phyloP scores from a whole-genome alignment of 768 basidiomycete genomes.

The Tulasnella sp. region DNA sequence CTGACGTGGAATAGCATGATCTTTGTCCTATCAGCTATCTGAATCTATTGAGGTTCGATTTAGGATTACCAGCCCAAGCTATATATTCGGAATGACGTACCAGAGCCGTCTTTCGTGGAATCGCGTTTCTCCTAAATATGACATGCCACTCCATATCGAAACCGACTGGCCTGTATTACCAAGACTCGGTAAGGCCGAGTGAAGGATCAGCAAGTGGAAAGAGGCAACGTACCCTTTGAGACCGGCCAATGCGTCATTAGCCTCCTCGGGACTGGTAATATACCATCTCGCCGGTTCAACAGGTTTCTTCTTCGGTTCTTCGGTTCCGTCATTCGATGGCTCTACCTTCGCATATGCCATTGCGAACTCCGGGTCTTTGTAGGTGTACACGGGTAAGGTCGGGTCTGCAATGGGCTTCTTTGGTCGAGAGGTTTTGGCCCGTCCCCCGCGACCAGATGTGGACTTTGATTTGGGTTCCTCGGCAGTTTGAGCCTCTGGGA shows the following conservation, averaged over 20 bases:
- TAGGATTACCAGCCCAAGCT: neutral
- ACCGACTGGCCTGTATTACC: constrained; percentile 14
- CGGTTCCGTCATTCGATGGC: neutral
- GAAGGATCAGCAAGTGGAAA: neutral
- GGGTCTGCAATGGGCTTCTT: neutral
- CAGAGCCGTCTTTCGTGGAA: constrained; percentile 20
- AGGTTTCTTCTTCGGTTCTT: neutral
- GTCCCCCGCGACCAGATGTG: neutral
- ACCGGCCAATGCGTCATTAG: constrained; percentile 2
- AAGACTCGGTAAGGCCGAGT: neutral
- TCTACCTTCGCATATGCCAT: neutral
- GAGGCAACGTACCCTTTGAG: neutral
- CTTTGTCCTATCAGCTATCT: constrained; percentile 50
- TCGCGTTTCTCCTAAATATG: neutral
- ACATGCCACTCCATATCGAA: constrained; percentile 33
- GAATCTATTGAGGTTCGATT: constrained; percentile 42
- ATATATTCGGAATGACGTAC: neutral
- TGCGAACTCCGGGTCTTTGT: constrained; percentile 25
- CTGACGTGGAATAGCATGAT: constrained; percentile 56
- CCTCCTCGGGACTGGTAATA: constrained; percentile 14
- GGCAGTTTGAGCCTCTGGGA: neutral
- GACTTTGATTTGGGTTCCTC: neutral
- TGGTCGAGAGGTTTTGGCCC: neutral
- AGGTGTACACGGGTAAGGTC: constrained; percentile 3
- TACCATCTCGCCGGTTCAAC: constrained; percentile 4